Percentiles rank a stretch among this genome's conserved stretches.
These are phyloP conservation scores for Alnus glutinosa DNA, from an alignment of 306 rosid species.

Conservation along the genomic window DNA sequence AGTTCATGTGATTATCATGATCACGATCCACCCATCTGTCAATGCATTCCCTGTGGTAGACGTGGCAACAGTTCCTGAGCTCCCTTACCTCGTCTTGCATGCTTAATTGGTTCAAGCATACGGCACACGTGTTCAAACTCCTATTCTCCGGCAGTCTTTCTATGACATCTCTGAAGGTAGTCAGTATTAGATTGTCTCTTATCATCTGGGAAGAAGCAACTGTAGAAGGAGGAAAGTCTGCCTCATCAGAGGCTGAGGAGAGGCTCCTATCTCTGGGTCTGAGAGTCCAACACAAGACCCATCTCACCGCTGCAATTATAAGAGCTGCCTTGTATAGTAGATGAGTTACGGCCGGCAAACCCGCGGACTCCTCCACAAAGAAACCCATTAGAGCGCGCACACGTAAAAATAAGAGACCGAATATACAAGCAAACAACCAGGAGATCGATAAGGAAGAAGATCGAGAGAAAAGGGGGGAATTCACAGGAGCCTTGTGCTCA, in stretches of 20 bases:
- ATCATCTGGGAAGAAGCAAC: conserved; percentile 33
- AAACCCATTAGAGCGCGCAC: conserved; percentile 41
- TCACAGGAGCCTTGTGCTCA: conserved; percentile 26
- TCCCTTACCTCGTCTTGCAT: conserved; percentile 65
- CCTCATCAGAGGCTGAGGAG: neutral
- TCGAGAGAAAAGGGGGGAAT: conserved; percentile 54
- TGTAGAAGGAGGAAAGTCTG: neutral
- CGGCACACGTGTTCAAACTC: conserved; percentile 60
- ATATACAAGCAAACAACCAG: neutral
- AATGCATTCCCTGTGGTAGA: conserved; percentile 77
- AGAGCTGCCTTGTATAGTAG: conserved; percentile 65
- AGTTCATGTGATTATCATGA: conserved; percentile 46
- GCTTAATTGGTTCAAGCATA: conserved; percentile 56
- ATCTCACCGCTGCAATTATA: conserved; percentile 61
- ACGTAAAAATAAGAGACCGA: neutral
- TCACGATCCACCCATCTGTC: conserved; percentile 70
- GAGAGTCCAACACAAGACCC: conserved; percentile 48
- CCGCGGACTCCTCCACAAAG: conserved; percentile 39
- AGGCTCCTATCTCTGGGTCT: conserved; percentile 28
- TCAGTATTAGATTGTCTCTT: conserved; percentile 42
- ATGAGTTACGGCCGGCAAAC: conserved; percentile 42
- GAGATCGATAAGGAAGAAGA: neutral
- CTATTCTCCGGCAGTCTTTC: conserved; percentile 38
- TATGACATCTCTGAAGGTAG: conserved; percentile 54
- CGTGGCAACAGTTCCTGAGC: conserved; percentile 69